Conservation (phyloP, 164 flowering plant species). For the Kalanchoe fedtschenkoi region DNA sequence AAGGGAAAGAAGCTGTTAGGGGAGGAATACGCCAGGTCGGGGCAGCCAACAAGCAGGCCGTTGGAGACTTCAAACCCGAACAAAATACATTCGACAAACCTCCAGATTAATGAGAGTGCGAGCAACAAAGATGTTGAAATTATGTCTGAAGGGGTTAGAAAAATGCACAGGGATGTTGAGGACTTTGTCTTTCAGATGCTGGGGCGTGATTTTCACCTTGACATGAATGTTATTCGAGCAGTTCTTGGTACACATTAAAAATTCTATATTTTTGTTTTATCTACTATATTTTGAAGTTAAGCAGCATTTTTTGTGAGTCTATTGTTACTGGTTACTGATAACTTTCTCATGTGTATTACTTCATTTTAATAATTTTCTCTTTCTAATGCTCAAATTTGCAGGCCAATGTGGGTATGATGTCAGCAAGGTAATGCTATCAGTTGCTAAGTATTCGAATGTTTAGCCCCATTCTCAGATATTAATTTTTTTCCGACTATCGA, state of each 20-base stretch:
- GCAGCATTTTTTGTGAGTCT: not conserved
- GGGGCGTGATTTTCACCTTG: slow-evolving; percentile 32
- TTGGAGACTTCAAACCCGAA: slow-evolving; percentile 19
- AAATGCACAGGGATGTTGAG: slow-evolving; percentile 19
- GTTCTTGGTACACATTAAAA: slow-evolving; percentile 27
- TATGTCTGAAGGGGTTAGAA: slow-evolving; percentile 2
- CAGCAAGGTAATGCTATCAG: slow-evolving; percentile 29
- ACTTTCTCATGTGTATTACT: not conserved
- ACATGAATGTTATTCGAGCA: slow-evolving; percentile 22
- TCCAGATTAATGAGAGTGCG: slow-evolving; percentile 19
- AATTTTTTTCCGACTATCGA: not conserved
- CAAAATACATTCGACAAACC: slow-evolving; percentile 18
- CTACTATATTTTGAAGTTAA: slow-evolving; percentile 2
- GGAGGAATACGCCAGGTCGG: slow-evolving; percentile 22
- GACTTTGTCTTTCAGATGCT: slow-evolving; percentile 36
- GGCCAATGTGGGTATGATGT: slow-evolving; percentile 52
- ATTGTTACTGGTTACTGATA: not conserved
- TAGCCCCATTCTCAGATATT: not conserved
- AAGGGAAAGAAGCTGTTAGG: slow-evolving; percentile 20
- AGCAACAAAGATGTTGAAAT: slow-evolving; percentile 11
- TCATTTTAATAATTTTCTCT: not conserved
- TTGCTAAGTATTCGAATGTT: not conserved
- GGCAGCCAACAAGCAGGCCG: slow-evolving; percentile 11
- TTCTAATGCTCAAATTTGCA: slow-evolving; percentile 21
- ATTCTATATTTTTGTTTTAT: not conserved